A percentile compares a stretch with the other conserved stretches of the same genome.
Evolutionary conservation across 768 basidiomycete species (phyloP).

Genomic region (Pisolithus orientalis): DNA sequence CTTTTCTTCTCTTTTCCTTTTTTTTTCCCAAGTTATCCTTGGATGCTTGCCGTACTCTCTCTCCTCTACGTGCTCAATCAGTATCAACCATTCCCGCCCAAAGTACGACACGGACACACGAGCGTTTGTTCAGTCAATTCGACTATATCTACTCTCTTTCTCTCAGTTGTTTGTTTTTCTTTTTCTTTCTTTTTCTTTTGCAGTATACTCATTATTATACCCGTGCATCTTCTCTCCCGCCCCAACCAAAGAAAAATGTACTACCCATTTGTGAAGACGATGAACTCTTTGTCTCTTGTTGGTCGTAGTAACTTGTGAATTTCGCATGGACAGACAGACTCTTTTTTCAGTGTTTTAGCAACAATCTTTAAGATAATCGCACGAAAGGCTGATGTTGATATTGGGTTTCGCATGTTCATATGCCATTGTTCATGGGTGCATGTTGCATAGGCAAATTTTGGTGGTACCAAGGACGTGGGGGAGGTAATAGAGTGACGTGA

Average conservation of each 20-base stretch:
- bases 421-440: constrained; percentile 16
- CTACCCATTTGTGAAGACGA: background rate
- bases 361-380: too few species aligned
- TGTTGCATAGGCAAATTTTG: constrained; percentile 33
- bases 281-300: too few species aligned
- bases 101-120: background rate
- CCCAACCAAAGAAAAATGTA: background rate
- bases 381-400: too few species aligned
- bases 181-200: constrained; percentile 39
- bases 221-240: constrained; percentile 11
- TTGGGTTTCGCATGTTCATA: background rate
- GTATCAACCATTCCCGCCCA: constrained; percentile 8
- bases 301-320: too few species aligned
- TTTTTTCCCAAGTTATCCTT: background rate
- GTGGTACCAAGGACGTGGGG: constrained; percentile 12
- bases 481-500: constrained; percentile 19
- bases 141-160: background rate
- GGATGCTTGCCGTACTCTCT: too few species aligned
- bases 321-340: too few species aligned
- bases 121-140: background rate
- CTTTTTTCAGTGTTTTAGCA: too few species aligned
- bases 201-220: constrained; percentile 35
- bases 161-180: constrained; percentile 53
- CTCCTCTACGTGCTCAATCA: constrained; percentile 27
- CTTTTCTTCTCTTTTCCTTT: background rate